These are phyloP conservation scores for Alternaria brassicicola DNA, from an alignment of 2,329 filamentous ascomycete genomes.

Conservation along the genomic window DNA sequence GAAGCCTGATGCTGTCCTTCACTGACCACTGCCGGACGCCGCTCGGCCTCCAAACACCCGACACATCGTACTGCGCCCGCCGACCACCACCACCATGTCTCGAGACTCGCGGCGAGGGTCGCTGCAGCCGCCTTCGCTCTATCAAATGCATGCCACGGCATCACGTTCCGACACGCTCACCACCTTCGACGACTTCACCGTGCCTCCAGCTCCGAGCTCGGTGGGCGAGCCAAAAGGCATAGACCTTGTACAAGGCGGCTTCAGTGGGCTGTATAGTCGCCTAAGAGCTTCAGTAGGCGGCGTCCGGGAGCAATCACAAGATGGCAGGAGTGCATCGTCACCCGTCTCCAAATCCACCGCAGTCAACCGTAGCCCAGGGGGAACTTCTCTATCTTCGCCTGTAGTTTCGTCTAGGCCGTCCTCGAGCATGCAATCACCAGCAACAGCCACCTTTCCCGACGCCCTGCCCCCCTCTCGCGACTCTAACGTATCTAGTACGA, in stretches of 20 bases:
- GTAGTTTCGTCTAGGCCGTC: constrained; percentile 44
- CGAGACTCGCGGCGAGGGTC: constrained; percentile 29
- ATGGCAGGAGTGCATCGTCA: constrained; percentile 26
- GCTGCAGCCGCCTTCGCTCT: constrained; percentile 57
- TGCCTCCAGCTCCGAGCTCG: constrained; percentile 65
- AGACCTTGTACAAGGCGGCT: constrained; percentile 80
- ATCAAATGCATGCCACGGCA: constrained; percentile 88
- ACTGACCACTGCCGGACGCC: constrained; percentile 11
- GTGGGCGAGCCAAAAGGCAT: constrained; percentile 71
- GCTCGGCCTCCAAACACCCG: constrained; percentile 7
- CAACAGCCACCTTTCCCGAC: constrained; percentile 46
- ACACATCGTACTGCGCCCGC: constrained; percentile 1
- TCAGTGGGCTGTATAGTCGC: constrained; percentile 87
- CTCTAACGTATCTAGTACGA: constrained; percentile 39
- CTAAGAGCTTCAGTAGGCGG: constrained; percentile 82
- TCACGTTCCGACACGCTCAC: constrained; percentile 84
- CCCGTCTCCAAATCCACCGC: constrained; percentile 20
- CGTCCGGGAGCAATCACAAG: constrained; percentile 58
- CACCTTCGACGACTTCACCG: constrained; percentile 90
- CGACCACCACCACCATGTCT: constrained; percentile 31
- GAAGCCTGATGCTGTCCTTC: constrained; percentile 32
- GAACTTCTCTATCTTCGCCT: constrained; percentile 45
- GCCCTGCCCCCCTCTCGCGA: constrained; percentile 42
- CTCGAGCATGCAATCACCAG: constrained; percentile 49
- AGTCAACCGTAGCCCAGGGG: constrained; percentile 29